Conservation (phyloP, 2,329 filamentous ascomycete genomes). For the Emmonsiellopsis sp. region DNA sequence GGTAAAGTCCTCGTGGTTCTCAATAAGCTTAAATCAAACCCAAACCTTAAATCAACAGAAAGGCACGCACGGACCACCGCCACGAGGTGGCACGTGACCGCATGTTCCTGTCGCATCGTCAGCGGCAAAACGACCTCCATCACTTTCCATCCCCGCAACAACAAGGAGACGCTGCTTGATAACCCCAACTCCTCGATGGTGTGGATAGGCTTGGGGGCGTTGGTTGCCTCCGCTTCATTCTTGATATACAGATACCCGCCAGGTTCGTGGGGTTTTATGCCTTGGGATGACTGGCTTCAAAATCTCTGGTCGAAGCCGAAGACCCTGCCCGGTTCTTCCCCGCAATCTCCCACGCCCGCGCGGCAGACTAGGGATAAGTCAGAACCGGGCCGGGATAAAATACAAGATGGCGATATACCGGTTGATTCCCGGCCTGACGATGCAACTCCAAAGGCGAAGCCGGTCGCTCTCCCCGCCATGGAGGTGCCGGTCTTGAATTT, state of each 20-base stretch:
- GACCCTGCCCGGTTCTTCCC: not conserved
- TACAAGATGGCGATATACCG: not conserved
- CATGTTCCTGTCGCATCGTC: no score
- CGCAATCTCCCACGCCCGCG: not conserved
- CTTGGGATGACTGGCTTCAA: not conserved
- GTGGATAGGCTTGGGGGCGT: slow-evolving; percentile 29
- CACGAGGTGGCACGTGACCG: no score
- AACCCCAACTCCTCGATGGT: slow-evolving; percentile 25
- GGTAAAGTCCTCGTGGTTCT: no score
- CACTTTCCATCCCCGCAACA: not conserved
- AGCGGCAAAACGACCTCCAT: not conserved
- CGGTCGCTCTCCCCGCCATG: not conserved
- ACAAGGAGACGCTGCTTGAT: not conserved
- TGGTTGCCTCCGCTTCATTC: slow-evolving; percentile 32
- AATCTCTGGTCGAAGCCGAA: not conserved
- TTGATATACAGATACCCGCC: slow-evolving; percentile 32
- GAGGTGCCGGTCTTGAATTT: not conserved
- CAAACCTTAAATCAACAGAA: no score
- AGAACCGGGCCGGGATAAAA: not conserved
- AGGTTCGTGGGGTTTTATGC: slow-evolving; percentile 21
- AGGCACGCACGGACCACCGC: no score
- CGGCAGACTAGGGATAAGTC: not conserved
- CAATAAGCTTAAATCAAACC: no score
- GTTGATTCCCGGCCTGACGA: slow-evolving; percentile 4
- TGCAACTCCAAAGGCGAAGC: slow-evolving; percentile 1